Evolutionary conservation across 495 filamentous ascomycete genomes (phyloP), one percentile per base, ranked within the genome.

Genomic region (Neurospora intermedia): DNA sequence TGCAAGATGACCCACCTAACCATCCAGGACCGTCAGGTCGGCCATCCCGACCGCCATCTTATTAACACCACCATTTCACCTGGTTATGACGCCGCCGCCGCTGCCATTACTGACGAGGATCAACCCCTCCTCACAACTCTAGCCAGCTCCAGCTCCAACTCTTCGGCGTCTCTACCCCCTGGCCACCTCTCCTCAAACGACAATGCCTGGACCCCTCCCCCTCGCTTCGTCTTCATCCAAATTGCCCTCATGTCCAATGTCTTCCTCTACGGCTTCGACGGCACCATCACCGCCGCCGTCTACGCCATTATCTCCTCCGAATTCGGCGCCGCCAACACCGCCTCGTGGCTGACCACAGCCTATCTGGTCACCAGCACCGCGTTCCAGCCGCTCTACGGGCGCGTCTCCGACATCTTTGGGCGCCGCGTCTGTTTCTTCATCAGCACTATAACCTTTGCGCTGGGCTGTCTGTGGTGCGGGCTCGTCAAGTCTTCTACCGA

Each of bases 301-400:
- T 91, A 91, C 71, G 88, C 88, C 9, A 82, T 90, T 18, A 91
- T 91, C 76, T 88, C 86, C 75, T 86, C 84, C 41, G 84, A 85
- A 43, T 87, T 88, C 69, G 80, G 83, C 46, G 85, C 85, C 1
- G 83, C 85, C 20, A 85, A 86, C 75, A 87, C 83, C 9, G 81
- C 85, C 2, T 86, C 81, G 7, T 94, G 91, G 92, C 88, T 91
- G 6, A 92, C 91, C n/a, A 93, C 90, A 1, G 91, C 91, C 4
- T 90, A 90, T 35, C 81, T 93, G 23, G 90, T 94, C 71, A 90
- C 90, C 3, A 92, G 91, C 77, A 91, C 90, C 13, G 88, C 90
- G 71, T 92, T 91, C 71, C 85, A 86, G 69, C 82, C 82, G 16
- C 73, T 84, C 42, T 84, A 83, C 43, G 82, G 82, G 1, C 83